Conservation (phyloP, 2,329 filamentous ascomycete genomes). For the Diaporthe vexans region DNA sequence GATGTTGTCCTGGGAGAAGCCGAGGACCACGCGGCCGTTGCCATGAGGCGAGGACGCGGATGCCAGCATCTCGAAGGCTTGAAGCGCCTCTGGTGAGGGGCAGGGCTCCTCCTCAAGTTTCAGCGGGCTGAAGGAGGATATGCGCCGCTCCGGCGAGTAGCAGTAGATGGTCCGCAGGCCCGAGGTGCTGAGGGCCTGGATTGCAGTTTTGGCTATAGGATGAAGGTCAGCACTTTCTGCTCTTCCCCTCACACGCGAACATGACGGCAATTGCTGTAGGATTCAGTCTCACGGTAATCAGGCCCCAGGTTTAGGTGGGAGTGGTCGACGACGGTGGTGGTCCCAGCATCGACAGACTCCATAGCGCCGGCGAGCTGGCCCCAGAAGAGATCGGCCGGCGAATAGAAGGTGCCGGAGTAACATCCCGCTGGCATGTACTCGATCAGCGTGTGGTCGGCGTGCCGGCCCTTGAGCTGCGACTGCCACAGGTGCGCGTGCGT, state of each 20-base stretch:
- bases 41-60: constrained; percentile 47
- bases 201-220: constrained; percentile 46
- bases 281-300: constrained; percentile 45
- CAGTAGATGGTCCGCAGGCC: constrained; percentile 62
- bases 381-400: constrained; percentile 61
- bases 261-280: neutral
- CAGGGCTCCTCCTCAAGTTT: constrained; percentile 43
- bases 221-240: neutral
- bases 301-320: constrained; percentile 51
- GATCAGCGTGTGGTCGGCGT: constrained; percentile 45
- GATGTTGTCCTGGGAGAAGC: constrained; percentile 59
- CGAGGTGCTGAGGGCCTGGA: constrained; percentile 57
- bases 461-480: constrained; percentile 48
- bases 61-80: constrained; percentile 53
- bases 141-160: constrained; percentile 53
- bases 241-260: neutral
- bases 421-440: constrained; percentile 53
- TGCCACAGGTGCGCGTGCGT: constrained; percentile 63
- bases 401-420: constrained; percentile 52
- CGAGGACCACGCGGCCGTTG: constrained; percentile 54
- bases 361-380: constrained; percentile 57
- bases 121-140: constrained; percentile 50
- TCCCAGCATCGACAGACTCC: constrained; percentile 58
- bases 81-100: constrained; percentile 52
- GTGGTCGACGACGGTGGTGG: constrained; percentile 58